Evolutionary conservation across 768 basidiomycete genomes (phyloP).

Genomic region (Lyophyllum shimeji): DNA sequence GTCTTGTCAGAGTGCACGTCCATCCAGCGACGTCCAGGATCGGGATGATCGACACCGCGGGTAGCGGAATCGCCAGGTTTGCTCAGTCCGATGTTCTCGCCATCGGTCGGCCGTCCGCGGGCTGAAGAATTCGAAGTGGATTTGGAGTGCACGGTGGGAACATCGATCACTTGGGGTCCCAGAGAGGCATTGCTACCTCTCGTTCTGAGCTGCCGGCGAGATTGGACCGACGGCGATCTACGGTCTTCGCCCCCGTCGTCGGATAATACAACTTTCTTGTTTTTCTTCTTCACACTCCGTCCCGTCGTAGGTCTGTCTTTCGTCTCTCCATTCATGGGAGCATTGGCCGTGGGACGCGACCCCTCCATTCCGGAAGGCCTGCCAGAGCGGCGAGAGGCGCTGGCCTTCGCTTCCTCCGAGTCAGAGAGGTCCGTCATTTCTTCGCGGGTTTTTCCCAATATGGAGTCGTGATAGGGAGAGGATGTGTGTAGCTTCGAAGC

Average conservation of each 20-base stretch:
- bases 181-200: neutral
- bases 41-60: neutral
- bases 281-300: conserved; percentile 6
- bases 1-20: neutral
- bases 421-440: conserved; percentile 26
- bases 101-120: neutral
- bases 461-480: conserved; percentile 15
- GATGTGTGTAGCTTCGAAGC: neutral
- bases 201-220: neutral
- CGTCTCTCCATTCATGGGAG: conserved; percentile 3
- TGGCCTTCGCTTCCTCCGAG: conserved; percentile 1
- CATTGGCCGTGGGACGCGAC: neutral
- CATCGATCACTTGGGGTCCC: neutral
- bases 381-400: neutral
- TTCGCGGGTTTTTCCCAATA: conserved; percentile 23
- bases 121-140: neutral
- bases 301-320: conserved; percentile 9
- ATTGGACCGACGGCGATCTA: neutral
- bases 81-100: neutral
- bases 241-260: conserved; percentile 11
- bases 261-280: conserved; percentile 12
- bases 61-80: neutral
- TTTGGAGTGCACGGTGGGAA: neutral
- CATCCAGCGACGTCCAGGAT: neutral
- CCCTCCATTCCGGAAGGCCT: neutral